A percentile compares a stretch with the other conserved stretches of the same genome.
Conservation (phyloP, 2,329 filamentous ascomycete genomes). For the Penicillium rolfsii region DNA sequence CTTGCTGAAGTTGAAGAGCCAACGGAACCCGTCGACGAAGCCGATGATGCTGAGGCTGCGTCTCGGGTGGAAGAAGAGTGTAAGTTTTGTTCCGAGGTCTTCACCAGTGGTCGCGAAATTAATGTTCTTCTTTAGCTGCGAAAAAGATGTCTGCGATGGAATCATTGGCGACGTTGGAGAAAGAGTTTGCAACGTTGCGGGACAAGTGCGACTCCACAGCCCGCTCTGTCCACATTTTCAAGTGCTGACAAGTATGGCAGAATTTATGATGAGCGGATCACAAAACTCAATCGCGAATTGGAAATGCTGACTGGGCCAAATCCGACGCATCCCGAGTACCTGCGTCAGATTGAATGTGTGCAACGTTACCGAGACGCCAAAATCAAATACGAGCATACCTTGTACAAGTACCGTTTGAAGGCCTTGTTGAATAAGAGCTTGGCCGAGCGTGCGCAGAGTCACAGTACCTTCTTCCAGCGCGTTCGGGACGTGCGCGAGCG, state of each 20-base stretch:
- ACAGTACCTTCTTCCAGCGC: slow-evolving; percentile 87
- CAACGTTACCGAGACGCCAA: slow-evolving; percentile 81
- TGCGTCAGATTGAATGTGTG: slow-evolving; percentile 86
- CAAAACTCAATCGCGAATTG: slow-evolving; percentile 72
- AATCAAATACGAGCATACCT: slow-evolving; percentile 72
- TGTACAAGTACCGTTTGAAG: slow-evolving; percentile 73
- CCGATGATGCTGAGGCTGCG: slow-evolving; percentile 48
- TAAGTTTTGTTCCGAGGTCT: slow-evolving; percentile 35
- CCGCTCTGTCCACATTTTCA: neutral
- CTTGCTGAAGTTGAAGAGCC: slow-evolving; percentile 55
- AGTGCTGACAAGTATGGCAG: slow-evolving; percentile 50
- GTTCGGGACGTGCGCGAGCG: slow-evolving; percentile 81
- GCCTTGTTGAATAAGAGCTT: slow-evolving; percentile 75
- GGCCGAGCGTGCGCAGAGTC: slow-evolving; percentile 80
- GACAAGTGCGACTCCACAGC: slow-evolving; percentile 53
- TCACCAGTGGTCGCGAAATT: neutral
- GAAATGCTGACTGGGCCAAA: slow-evolving; percentile 61
- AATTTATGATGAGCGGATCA: slow-evolving; percentile 84
- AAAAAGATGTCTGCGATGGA: slow-evolving; percentile 80
- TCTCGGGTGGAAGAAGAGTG: slow-evolving; percentile 58
- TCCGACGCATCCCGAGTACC: slow-evolving; percentile 82
- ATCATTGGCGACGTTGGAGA: slow-evolving; percentile 77
- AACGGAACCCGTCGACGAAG: slow-evolving; percentile 52
- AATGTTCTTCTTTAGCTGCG: slow-evolving; percentile 60
- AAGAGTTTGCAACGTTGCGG: slow-evolving; percentile 83